Conservation (phyloP, 306 rosid genomes). For the Dalbergia cochinchinensis region DNA sequence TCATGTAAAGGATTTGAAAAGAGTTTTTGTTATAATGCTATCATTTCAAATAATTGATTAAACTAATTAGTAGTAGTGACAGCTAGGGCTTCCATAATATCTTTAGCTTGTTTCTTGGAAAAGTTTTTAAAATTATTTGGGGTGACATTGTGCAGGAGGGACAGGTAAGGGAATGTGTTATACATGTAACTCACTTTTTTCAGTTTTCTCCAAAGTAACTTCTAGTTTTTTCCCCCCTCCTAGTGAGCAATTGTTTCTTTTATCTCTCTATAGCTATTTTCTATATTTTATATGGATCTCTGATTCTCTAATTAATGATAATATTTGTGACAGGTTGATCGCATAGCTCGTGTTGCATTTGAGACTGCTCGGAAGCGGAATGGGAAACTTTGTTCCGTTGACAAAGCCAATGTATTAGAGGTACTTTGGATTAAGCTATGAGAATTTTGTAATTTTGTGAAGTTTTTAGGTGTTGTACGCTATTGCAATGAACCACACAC, state of each 20-base stretch:
- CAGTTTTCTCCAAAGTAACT: no score
- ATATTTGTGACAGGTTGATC: conserved; percentile 74
- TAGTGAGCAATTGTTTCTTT: conserved; percentile 8
- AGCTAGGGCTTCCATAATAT: conserved; percentile 6
- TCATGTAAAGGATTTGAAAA: conserved; percentile 19
- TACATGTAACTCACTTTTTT: conserved; percentile 27
- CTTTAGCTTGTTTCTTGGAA: not conserved
- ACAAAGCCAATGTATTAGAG: conserved; percentile 98
- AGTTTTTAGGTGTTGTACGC: conserved; percentile 15
- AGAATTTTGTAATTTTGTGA: conserved; percentile 8
- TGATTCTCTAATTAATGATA: conserved; percentile 31
- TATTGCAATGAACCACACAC: not conserved
- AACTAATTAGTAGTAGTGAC: not conserved
- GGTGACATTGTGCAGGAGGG: conserved; percentile 25
- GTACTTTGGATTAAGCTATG: conserved; percentile 52
- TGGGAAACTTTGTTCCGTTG: conserved; percentile 91
- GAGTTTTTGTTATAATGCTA: not conserved
- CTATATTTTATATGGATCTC: conserved; percentile 28
- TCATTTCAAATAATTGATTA: conserved; percentile 19
- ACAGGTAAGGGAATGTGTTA: conserved; percentile 13
- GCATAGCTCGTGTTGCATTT: conserved; percentile 89
- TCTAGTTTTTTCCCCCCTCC: conserved; percentile 14
- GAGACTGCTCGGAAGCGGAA: conserved; percentile 83
- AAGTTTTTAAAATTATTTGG: not conserved
- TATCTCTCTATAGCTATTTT: conserved; percentile 19